These are phyloP conservation scores for Neofusicoccum ribis DNA, from an alignment of 2,329 filamentous ascomycete species.

Conservation along the genomic window DNA sequence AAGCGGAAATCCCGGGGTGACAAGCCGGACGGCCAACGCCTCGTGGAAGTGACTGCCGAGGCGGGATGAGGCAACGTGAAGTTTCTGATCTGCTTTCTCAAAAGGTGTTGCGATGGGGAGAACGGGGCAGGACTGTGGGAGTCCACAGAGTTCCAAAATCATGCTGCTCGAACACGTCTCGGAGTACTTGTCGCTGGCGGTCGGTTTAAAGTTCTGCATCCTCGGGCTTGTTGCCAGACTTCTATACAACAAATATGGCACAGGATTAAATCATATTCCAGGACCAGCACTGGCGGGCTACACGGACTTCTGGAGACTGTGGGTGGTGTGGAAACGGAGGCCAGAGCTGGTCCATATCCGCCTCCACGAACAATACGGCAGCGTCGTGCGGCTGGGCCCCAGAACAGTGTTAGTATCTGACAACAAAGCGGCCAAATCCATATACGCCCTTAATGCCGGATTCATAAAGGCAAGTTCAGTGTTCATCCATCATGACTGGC, in stretches of 20 bases:
- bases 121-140: too few relatives aligned
- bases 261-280: constrained; percentile 47
- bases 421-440: constrained; percentile 35
- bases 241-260: background rate
- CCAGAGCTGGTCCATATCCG: constrained; percentile 55
- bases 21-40: background rate
- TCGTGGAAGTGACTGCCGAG: too few relatives aligned
- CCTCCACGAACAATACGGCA: constrained; percentile 70
- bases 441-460: constrained; percentile 61
- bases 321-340: constrained; percentile 58
- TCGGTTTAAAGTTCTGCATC: background rate
- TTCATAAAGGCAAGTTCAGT: background rate
- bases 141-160: background rate
- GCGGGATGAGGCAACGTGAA: too few relatives aligned
- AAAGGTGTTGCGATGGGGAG: too few relatives aligned
- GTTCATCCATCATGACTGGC: too few relatives aligned
- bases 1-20: background rate
- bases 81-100: too few relatives aligned
- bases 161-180: background rate
- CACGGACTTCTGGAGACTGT: constrained; percentile 73
- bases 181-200: background rate
- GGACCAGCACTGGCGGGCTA: constrained; percentile 63
- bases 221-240: background rate
- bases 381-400: constrained; percentile 75
- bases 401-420: constrained; percentile 76